Conservation (phyloP, 2,329 filamentous ascomycete genomes). For the Graphilbum fragrans region DNA sequence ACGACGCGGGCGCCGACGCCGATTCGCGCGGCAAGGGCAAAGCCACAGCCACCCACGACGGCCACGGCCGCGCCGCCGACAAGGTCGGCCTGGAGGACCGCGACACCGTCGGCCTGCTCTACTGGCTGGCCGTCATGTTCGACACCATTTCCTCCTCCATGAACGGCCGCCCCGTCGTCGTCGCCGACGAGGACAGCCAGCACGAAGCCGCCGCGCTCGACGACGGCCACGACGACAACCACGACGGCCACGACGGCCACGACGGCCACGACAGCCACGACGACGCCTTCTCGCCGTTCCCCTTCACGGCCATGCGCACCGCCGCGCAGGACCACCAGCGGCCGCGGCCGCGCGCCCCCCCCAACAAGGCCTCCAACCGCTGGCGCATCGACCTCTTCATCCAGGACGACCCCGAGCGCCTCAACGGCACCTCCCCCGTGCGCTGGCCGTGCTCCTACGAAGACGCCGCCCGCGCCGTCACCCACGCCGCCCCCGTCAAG, state of each 20-base stretch:
- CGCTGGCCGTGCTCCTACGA: conserved; percentile 44
- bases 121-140: conserved; percentile 48
- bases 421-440: conserved; percentile 7
- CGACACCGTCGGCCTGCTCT: conserved; percentile 38
- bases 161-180: conserved; percentile 24
- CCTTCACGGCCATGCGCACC: not conserved
- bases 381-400: conserved; percentile 24
- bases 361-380: conserved; percentile 3
- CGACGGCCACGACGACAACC: not conserved
- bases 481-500: conserved; percentile 43
- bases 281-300: not conserved
- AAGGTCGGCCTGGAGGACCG: conserved; percentile 13
- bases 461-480: conserved; percentile 34
- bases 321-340: not conserved
- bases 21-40: not conserved
- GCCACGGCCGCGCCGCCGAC: not conserved
- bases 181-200: conserved; percentile 27
- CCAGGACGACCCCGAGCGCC: conserved; percentile 16
- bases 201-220: conserved; percentile 16
- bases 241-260: not conserved
- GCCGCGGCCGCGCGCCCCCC: not conserved
- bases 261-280: not conserved
- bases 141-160: conserved; percentile 44
- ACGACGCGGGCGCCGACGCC: conserved; percentile 3
- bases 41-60: not conserved